Evolutionary conservation across 2,329 filamentous ascomycete species (phyloP), one percentile per base, ranked within the genome.

Genomic region (Microsporum ferrugineum): DNA sequence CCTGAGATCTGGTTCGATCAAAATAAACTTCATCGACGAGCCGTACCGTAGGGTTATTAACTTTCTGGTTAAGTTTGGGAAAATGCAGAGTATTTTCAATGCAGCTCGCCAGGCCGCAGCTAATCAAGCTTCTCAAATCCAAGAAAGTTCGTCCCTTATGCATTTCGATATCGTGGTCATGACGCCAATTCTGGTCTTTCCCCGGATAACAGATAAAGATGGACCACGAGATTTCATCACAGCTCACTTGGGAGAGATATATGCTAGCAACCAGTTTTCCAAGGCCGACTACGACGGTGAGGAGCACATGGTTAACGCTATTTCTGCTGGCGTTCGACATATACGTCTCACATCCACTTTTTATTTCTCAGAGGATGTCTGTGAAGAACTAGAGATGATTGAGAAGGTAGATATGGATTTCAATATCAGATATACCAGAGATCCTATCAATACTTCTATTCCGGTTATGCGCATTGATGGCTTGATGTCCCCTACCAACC

Each of bases 31-130:
- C 72, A 77, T 97, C 2, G 92, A 96, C 64, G 95, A 99, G 72
- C 94, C 94, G 0, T 96, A 97, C 79, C 85, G 94, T 59, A 97
- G 97, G 76, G 97, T 99, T 65, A 89, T 99, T 74, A 89, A 95
- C 66, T 99, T 99, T 73, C 80, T 95, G 49, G 91, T 99, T 72
- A 99, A 99, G 69, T 99, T 99, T 72, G 94, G 95, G 63, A 96
- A 95, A 75, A 99, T 99, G 94, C 94, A 99, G 74, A 92, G 94
- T 27, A 88, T 99, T 59, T 99, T 96, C 79, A 99, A 99, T 70
- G 92, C 94, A 47, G 94, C 95, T 10, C 85, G 95, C 38, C 90
- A 96, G 74, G 95, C 92, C 43, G 94, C 95, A 2, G 89, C 94
- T 43, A 92, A 89, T 64, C 91, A 96, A 72, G 95, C 94, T 7